These are phyloP conservation scores for Aureococcus anophagefferens DNA, from an alignment of 108 stramenopile genomes.

Conservation along the genomic window DNA sequence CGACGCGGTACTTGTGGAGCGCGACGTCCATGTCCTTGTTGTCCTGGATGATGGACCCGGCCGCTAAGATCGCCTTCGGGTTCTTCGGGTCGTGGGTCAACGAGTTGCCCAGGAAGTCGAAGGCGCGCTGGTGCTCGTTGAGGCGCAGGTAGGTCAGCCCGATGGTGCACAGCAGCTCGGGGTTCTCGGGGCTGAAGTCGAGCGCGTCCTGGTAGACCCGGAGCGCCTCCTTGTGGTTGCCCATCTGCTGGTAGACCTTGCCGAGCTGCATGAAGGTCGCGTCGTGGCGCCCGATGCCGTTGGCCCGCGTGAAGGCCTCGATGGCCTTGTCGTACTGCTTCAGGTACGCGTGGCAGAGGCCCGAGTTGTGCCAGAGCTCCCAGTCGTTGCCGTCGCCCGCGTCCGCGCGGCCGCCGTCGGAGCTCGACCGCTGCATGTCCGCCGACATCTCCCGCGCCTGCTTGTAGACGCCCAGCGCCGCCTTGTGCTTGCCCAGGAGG, in stretches of 20 bases:
- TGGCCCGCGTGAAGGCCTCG: slow-evolving; percentile 40
- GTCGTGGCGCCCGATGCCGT: slow-evolving; percentile 44
- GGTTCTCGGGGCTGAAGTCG: slow-evolving; percentile 47
- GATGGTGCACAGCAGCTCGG: slow-evolving; percentile 46
- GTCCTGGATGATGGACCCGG: slow-evolving; percentile 60
- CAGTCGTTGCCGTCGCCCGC: slow-evolving; percentile 33
- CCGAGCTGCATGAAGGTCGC: slow-evolving; percentile 48
- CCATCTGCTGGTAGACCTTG: slow-evolving; percentile 24
- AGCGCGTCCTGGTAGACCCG: slow-evolving; percentile 37
- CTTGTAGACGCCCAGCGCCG: slow-evolving; percentile 44
- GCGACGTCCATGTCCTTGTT: slow-evolving; percentile 50
- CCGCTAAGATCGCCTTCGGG: slow-evolving; percentile 45
- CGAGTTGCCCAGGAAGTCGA: slow-evolving; percentile 46
- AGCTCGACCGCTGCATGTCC: neutral
- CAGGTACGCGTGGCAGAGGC: slow-evolving; percentile 38
- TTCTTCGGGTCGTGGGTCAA: slow-evolving; percentile 47
- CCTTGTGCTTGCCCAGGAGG: slow-evolving; percentile 43
- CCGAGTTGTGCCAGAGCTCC: slow-evolving; percentile 52
- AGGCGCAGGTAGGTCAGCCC: slow-evolving; percentile 41
- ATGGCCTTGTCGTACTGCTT: slow-evolving; percentile 41
- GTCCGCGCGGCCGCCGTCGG: neutral
- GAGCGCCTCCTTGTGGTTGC: slow-evolving; percentile 12
- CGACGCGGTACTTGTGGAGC: slow-evolving; percentile 53
- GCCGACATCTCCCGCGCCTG: slow-evolving; percentile 30
- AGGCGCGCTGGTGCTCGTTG: slow-evolving; percentile 39